Percentiles rank a stretch among this genome's conserved stretches.
Conservation (phyloP, 2,329 filamentous ascomycete species). For the Hymenoscyphus linearis region DNA sequence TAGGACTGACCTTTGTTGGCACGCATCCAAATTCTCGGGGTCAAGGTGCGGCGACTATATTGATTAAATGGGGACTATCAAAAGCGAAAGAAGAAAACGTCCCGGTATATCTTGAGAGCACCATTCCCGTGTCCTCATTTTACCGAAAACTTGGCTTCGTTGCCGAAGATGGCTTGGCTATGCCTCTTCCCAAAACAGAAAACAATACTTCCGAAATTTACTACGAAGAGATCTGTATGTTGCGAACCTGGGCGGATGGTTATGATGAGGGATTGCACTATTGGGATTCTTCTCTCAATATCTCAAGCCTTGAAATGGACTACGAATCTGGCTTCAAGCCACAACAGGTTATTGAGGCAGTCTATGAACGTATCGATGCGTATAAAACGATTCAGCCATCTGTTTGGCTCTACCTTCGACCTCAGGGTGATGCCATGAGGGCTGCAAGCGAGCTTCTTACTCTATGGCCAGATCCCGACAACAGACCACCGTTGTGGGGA, state of each 20-base stretch:
- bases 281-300: slow-evolving; percentile 29
- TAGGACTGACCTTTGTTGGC: slow-evolving; percentile 26
- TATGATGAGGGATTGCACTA: slow-evolving; percentile 13
- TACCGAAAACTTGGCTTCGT: slow-evolving; percentile 24
- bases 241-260: slow-evolving; percentile 17
- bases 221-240: slow-evolving; percentile 27
- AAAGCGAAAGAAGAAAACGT: slow-evolving; percentile 18
- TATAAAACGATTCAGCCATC: slow-evolving; percentile 43
- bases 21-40: slow-evolving; percentile 20
- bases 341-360: slow-evolving; percentile 24
- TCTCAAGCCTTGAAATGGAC: slow-evolving; percentile 21
- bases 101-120: slow-evolving; percentile 28
- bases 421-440: slow-evolving; percentile 36
- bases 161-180: slow-evolving; percentile 20
- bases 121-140: slow-evolving; percentile 18
- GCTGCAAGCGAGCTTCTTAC: slow-evolving; percentile 38
- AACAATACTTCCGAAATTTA: slow-evolving; percentile 10
- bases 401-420: slow-evolving; percentile 46
- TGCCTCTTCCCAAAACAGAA: slow-evolving; percentile 16
- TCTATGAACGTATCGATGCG: slow-evolving; percentile 30
- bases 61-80: slow-evolving; percentile 25
- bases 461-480: slow-evolving; percentile 35
- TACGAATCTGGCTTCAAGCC: slow-evolving; percentile 27
- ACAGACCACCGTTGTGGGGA: slow-evolving; percentile 45
- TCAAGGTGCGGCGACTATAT: slow-evolving; percentile 24